These are phyloP conservation scores for Leccinum fibrillosum DNA, from an alignment of 768 basidiomycete species.

Conservation along the genomic window DNA sequence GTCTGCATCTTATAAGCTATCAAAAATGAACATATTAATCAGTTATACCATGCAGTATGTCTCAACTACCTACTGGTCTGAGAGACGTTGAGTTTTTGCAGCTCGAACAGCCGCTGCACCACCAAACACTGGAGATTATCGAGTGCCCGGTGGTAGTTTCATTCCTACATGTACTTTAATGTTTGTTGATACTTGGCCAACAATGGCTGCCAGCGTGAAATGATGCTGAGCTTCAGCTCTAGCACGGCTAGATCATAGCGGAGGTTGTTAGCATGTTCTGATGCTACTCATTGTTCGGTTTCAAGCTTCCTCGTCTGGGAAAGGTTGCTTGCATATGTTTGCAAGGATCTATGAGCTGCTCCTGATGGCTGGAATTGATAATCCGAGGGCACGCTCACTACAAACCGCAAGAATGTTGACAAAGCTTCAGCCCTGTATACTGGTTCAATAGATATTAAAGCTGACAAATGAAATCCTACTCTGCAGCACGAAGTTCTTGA, in stretches of 20 bases:
- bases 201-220: neutral
- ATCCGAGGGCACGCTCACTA: too few relatives aligned
- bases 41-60: too few relatives aligned
- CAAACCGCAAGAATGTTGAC: too few relatives aligned
- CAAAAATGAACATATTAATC: neutral
- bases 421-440: too few relatives aligned
- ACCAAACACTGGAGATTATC: neutral
- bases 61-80: neutral
- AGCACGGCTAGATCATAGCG: neutral
- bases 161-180: neutral
- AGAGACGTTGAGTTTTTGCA: neutral
- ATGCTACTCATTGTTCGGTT: neutral
- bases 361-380: too few relatives aligned
- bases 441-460: too few relatives aligned
- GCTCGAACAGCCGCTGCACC: neutral
- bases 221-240: neutral
- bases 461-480: too few relatives aligned
- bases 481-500: too few relatives aligned
- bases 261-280: too few relatives aligned
- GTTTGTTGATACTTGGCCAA: neutral
- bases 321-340: neutral
- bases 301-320: neutral
- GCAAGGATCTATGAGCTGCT: too few relatives aligned
- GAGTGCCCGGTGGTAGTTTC: neutral
- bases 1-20: neutral